These are phyloP conservation scores for Lumnitzera racemosa DNA, from an alignment of 345 rosid genomes.

Conservation along the genomic window DNA sequence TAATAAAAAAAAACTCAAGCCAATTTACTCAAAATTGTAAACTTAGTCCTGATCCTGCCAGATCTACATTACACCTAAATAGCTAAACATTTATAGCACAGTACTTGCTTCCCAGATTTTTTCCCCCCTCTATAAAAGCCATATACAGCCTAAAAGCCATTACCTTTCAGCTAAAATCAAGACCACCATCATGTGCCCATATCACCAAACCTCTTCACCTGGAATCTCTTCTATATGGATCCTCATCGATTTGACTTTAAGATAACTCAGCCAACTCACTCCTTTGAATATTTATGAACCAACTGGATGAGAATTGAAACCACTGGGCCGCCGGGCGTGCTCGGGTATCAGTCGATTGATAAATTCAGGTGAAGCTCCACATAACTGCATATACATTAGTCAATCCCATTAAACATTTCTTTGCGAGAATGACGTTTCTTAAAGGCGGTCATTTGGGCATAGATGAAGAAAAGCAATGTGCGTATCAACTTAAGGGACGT, in stretches of 20 bases:
- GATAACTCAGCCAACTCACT: not conserved
- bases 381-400: slow-evolving; percentile 28
- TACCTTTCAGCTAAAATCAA: not conserved
- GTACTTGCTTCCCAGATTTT: too few species aligned
- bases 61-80: too few species aligned
- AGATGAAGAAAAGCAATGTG: too few species aligned
- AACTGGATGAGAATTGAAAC: slow-evolving; percentile 23
- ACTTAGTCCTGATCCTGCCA: too few species aligned
- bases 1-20: too few species aligned
- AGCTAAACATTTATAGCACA: too few species aligned
- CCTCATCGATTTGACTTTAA: not conserved
- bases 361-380: slow-evolving; percentile 62
- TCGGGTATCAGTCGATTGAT: slow-evolving; percentile 66
- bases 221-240: slow-evolving; percentile 24
- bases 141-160: not conserved
- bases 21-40: too few species aligned
- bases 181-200: not conserved
- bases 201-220: slow-evolving; percentile 25
- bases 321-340: slow-evolving; percentile 44
- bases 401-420: too few species aligned
- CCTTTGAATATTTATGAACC: slow-evolving; percentile 20
- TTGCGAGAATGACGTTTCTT: not conserved
- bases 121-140: not conserved
- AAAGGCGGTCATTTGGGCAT: not conserved
- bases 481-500: too few species aligned